Evolutionary conservation across 73 alveolate genomes (phyloP).

Genomic region (Paramecium pentaurelia): DNA sequence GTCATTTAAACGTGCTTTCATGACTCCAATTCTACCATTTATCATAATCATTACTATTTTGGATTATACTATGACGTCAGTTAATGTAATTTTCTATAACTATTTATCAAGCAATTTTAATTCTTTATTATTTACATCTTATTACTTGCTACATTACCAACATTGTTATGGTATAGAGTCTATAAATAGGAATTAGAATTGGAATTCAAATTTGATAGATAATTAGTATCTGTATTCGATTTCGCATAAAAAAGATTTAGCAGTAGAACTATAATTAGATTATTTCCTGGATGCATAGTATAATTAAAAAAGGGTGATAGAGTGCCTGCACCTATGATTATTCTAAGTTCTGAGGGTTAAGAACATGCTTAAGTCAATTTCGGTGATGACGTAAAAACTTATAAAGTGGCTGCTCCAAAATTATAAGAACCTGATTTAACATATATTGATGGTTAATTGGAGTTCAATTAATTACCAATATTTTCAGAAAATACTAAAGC

Average conservation of each 20-base stretch:
- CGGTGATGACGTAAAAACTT: not conserved
- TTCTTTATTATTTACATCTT: not conserved
- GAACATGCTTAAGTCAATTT: not conserved
- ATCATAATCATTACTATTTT: conserved; percentile 3
- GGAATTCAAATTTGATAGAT: conserved; percentile 10
- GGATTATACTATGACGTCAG: not conserved
- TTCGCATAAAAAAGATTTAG: not conserved
- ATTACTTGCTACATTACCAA: not conserved
- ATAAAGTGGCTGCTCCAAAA: conserved; percentile 17
- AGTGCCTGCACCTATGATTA: conserved; percentile 40
- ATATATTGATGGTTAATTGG: conserved; percentile 25
- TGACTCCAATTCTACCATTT: conserved; percentile 38
- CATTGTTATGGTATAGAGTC: not conserved
- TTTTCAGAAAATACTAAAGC: conserved; percentile 33
- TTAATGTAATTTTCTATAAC: not conserved
- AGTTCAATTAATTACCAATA: not conserved
- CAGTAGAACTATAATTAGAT: not conserved
- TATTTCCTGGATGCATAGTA: conserved; percentile 6
- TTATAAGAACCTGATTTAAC: not conserved
- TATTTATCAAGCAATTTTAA: not conserved
- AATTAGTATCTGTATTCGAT: not conserved
- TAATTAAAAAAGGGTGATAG: not conserved
- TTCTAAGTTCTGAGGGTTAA: not conserved
- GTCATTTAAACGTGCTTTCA: not conserved
- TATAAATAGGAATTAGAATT: conserved; percentile 1